These are phyloP conservation scores for Notholithocarpus densiflorus DNA, from an alignment of 306 rosid genomes.

Conservation along the genomic window DNA sequence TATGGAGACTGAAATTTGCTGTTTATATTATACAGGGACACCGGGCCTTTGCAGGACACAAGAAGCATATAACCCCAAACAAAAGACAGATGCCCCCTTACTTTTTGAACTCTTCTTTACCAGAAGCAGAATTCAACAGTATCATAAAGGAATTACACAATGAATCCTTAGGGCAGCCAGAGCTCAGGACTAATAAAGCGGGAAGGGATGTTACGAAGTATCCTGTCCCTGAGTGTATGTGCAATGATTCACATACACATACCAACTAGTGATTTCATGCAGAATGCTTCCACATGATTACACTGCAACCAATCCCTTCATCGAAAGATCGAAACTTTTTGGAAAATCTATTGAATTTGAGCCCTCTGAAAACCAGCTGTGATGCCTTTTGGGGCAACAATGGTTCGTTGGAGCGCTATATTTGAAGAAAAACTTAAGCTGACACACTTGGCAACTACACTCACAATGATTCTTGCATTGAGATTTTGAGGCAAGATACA, in stretches of 20 bases:
- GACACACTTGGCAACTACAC: constrained; percentile 15
- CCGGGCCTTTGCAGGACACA: constrained; percentile 85
- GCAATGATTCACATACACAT: constrained; percentile 42
- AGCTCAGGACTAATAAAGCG: constrained; percentile 47
- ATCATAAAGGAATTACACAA: constrained; percentile 67
- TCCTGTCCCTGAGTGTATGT: constrained; percentile 89
- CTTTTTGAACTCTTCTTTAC: constrained; percentile 61
- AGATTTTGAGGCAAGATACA: constrained; percentile 10
- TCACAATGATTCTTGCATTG: constrained; percentile 9
- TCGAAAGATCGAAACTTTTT: neutral
- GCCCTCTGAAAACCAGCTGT: constrained; percentile 21
- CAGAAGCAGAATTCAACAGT: constrained; percentile 64
- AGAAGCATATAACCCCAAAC: constrained; percentile 92
- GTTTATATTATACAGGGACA: constrained; percentile 65
- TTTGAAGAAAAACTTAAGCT: constrained; percentile 5
- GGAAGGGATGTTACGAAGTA: constrained; percentile 91
- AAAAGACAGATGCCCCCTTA: constrained; percentile 87
- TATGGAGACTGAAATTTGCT: constrained; percentile 11
- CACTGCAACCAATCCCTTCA: neutral
- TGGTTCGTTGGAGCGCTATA: constrained; percentile 8
- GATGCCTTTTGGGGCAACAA: constrained; percentile 1
- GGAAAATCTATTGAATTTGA: constrained; percentile 17
- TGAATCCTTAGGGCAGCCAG: constrained; percentile 86
- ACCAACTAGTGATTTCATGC: constrained; percentile 21
- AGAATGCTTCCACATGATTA: constrained; percentile 9